Evolutionary conservation across 208 protist species (phyloP), one percentile per base, ranked within the genome.

Genomic region (Angomonas deanei): DNA sequence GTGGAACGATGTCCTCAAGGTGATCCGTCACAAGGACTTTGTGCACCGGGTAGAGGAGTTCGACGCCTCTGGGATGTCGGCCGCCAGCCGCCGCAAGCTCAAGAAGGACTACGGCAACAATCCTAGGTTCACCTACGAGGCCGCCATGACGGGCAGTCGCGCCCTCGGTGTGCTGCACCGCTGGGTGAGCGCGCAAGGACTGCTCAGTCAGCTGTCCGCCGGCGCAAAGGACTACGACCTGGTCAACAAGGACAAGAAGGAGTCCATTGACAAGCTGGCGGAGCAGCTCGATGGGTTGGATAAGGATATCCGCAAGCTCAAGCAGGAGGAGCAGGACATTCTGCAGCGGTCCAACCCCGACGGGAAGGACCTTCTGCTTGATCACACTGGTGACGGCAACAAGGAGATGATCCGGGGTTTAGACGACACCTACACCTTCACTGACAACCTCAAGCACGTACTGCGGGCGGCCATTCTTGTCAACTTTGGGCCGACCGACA

Each of bases 141-240:
- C 73, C 46, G 74, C 80, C 13, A 80, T 82, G 67, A 72, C 71
- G 36, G 76, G 76, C 15, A 82, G 80, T 48, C 70, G 71, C 11
- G 75, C 76, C 17, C 58, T 86, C 21, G 75, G 76, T 13, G 73
- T 71, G 13, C 53, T 86, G 57, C 68, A 82, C 57, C 72, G 69
- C 24, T 86, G 80, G 80, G 80, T 86, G 2, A 52, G 54, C 1
- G 71, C 71, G 10, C 74, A 80, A 53, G 50, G 66, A 50, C 39
- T 19, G 50, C 64, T 70, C 50, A 60, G 50, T 21, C 49, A 72
- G 13, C n/a, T 34, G 3, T 61, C 36, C 52, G 27, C 19, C 30
- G 58, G 61, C 0, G 34, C 66, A 13, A 23, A 60, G 19, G 68
- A 74, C 50, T 80, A 80, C 65, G 72, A 80, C 62, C 36, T 55